Percentiles rank a stretch among this genome's conserved stretches.
Evolutionary conservation across 208 protist species (phyloP).

Genomic region (Trypanosoma mega): DNA sequence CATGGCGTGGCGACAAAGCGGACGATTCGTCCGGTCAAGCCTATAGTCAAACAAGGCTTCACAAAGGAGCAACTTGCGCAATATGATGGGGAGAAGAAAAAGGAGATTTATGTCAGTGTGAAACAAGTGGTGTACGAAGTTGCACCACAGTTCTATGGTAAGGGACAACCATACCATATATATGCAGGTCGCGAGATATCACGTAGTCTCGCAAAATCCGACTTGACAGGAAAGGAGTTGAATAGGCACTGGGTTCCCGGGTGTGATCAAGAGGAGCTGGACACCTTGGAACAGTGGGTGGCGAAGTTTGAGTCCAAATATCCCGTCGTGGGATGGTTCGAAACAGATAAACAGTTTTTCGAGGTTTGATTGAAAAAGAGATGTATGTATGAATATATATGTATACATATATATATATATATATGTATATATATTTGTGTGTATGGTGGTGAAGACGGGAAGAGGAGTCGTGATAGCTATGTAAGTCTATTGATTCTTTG

Average conservation of each 20-base stretch:
- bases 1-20: not conserved
- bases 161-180: slow-evolving; percentile 69
- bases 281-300: slow-evolving; percentile 66
- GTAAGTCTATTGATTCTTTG: too few species aligned
- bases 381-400: not conserved
- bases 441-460: too few species aligned
- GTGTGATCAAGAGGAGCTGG: slow-evolving; percentile 67
- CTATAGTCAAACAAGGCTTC: slow-evolving; percentile 49
- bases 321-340: slow-evolving; percentile 81
- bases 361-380: not conserved
- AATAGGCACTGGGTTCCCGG: slow-evolving; percentile 73
- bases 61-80: slow-evolving; percentile 61
- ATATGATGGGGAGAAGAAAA: slow-evolving; percentile 65
- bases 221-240: slow-evolving; percentile 51
- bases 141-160: slow-evolving; percentile 82
- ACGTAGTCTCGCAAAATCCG: slow-evolving; percentile 56
- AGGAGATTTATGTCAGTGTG: slow-evolving; percentile 69
- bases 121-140: slow-evolving; percentile 86
- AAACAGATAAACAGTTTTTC: slow-evolving; percentile 14
- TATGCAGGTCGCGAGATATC: slow-evolving; percentile 80
- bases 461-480: too few species aligned
- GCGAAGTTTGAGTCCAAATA: slow-evolving; percentile 79
- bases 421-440: slow-evolving; percentile 12
- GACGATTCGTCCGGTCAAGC: slow-evolving; percentile 55
- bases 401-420: slow-evolving; percentile 8